Evolutionary conservation across 2,329 filamentous ascomycete species (phyloP).

Genomic region (Celoporthe dispersa): DNA sequence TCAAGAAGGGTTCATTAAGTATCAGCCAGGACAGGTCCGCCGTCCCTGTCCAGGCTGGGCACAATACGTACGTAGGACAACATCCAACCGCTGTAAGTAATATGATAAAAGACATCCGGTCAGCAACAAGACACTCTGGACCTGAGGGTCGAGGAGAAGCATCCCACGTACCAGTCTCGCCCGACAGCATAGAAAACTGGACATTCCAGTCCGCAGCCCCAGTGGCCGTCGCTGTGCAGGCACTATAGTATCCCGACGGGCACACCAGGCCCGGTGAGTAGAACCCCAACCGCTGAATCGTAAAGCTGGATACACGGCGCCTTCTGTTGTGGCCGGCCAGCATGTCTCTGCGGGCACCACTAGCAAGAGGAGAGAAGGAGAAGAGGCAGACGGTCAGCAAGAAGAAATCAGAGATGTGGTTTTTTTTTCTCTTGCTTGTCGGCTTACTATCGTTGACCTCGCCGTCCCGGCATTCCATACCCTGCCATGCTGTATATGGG

Average conservation of each 20-base stretch:
- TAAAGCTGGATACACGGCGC: conserved; percentile 2
- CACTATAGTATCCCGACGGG: conserved; percentile 9
- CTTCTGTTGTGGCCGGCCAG: conserved; percentile 17
- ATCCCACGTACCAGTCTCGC: conserved; percentile 12
- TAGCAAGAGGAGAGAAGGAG: not conserved
- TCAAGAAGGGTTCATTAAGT: not conserved
- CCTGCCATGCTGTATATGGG: conserved; percentile 10
- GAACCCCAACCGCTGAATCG: conserved; percentile 12
- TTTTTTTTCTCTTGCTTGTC: too few relatives aligned
- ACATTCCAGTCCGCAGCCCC: conserved; percentile 12
- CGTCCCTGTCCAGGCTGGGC: not conserved
- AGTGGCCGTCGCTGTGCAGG: conserved; percentile 13
- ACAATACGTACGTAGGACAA: conserved; percentile 4
- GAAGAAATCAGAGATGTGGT: not conserved
- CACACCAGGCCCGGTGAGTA: conserved; percentile 17
- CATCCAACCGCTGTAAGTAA: conserved; percentile 4
- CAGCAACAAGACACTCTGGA: not conserved
- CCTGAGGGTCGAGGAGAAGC: too few relatives aligned
- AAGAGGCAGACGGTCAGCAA: not conserved
- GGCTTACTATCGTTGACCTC: not conserved
- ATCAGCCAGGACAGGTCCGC: not conserved
- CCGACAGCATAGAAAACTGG: conserved; percentile 11
- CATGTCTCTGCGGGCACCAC: conserved; percentile 8
- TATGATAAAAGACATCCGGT: not conserved
- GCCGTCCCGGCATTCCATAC: not conserved